Conservation (phyloP, 2,329 filamentous ascomycete species). For the Rutstroemia sydowiana region DNA sequence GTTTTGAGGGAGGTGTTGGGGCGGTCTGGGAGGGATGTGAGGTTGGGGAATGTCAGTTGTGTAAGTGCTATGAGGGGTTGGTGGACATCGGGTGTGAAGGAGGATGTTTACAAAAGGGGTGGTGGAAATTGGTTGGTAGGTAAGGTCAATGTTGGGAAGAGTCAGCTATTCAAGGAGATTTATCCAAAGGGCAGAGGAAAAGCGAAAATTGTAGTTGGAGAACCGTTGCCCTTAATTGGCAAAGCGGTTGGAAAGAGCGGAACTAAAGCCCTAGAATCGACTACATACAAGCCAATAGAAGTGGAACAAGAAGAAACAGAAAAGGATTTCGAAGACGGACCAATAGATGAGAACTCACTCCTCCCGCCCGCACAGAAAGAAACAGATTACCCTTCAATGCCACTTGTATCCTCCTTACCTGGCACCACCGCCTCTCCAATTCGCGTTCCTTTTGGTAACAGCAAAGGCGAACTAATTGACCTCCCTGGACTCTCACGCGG, state of each 20-base stretch:
- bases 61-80: conserved; percentile 81
- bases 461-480: conserved; percentile 86
- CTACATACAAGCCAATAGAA: not conserved
- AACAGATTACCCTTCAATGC: conserved; percentile 73
- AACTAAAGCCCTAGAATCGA: not conserved
- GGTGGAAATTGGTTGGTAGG: conserved; percentile 93
- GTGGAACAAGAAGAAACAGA: conserved; percentile 11
- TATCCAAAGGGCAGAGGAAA: conserved; percentile 60
- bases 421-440: conserved; percentile 96
- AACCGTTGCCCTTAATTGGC: not conserved
- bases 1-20: conserved; percentile 73
- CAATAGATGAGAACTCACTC: conserved; percentile 37
- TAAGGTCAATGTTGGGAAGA: conserved; percentile 98
- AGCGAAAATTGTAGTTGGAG: conserved; percentile 1
- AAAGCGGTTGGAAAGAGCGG: not conserved
- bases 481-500: conserved; percentile 77
- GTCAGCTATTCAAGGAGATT: conserved; percentile 82
- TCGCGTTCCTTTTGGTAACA: conserved; percentile 78
- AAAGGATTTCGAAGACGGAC: conserved; percentile 13
- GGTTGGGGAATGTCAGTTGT: conserved; percentile 80
- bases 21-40: conserved; percentile 55
- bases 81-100: conserved; percentile 84
- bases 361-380: conserved; percentile 71
- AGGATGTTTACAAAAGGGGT: conserved; percentile 75
- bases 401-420: conserved; percentile 75